A percentile compares a stretch with the other conserved stretches of the same genome.
phyloP scores from a whole-genome alignment of 768 basidiomycete species.

The Hypholoma fasciculare region DNA sequence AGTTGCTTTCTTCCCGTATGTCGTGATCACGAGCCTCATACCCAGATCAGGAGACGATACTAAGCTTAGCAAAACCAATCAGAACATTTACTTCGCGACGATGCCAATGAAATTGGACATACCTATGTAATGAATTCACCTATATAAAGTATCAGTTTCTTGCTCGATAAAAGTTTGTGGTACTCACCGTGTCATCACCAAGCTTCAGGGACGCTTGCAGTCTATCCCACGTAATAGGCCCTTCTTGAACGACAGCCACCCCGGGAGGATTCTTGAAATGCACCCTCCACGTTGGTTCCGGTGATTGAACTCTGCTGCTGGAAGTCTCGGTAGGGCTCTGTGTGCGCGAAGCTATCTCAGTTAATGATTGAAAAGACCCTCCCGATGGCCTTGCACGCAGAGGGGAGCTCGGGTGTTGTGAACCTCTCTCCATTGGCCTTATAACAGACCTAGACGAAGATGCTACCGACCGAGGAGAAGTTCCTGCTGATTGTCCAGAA shows the following conservation, averaged over 20 bases:
- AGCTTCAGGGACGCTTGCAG: conserved; percentile 28
- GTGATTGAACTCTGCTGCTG: too few species aligned
- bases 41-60: conserved; percentile 36
- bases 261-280: conserved; percentile 32
- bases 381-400: background rate
- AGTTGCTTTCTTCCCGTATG: conserved; percentile 12
- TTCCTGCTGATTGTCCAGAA: too few species aligned
- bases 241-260: conserved; percentile 15
- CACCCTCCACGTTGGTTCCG: conserved; percentile 35
- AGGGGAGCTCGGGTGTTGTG: background rate
- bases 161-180: background rate
- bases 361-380: background rate
- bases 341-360: background rate
- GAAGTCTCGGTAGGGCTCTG: background rate
- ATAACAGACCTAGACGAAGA: too few species aligned
- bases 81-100: background rate
- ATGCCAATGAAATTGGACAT: conserved; percentile 6
- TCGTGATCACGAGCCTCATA: conserved; percentile 40
- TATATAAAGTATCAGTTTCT: conserved; percentile 9
- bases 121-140: conserved; percentile 25
- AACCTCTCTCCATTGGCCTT: too few species aligned
- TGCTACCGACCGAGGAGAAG: too few species aligned
- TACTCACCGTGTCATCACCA: conserved; percentile 40
- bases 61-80: conserved; percentile 25
- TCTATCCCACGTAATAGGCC: conserved; percentile 19